Base-by-base conservation (phyloP, 2,329 filamentous ascomycete species). In the Exophiala mesophila region DNA sequence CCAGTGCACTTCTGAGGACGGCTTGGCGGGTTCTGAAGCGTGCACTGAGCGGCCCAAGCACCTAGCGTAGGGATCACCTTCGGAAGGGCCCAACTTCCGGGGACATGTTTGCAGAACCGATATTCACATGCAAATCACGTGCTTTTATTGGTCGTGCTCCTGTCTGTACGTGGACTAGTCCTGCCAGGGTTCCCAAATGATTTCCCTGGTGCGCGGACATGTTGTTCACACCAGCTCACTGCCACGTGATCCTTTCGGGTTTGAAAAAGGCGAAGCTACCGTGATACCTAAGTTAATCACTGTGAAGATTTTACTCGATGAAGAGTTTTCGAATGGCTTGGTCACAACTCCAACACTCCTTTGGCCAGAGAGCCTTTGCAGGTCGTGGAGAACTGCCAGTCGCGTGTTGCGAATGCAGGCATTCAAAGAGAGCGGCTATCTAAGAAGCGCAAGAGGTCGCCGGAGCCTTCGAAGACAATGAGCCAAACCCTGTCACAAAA, bases 51-150 rank as follows among this genome's bases (percentile, higher is more conserved):
- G n/a, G n/a, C n/a, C 24, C 24, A n/a, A 8, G 24, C n/a, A 8
- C 24, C 24, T 28, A 8, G 24, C n/a, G 8, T 28, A 8, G 8
- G 24, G 24, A 8, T 28, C n/a, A 8, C 24, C n/a, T n/a, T 28
- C 24, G 24, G 24, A n/a, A 8, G 24, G 24, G 24, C 24, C 24
- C 24, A 28, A 28, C 24, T 28, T 28, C 24, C 24, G 24, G 24
- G 24, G 24, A n/a, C 24, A 28, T 28, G 24, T 28, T 28, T 8
- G 24, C 24, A 8, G 24, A 28, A 28, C 24, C 24, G 24, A 28
- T 28, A 28, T 28, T 28, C 24, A 28, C 24, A 28, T 28, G 24
- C 24, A 28, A 28, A 28, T 28, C 24, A 28, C 24, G n/a, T 28
- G 24, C 8, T 28, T 28, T 28, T 28, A 28, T 28, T 28, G 8